Conservation (phyloP, 257 asterid species). For the Apocynum venetum region DNA sequence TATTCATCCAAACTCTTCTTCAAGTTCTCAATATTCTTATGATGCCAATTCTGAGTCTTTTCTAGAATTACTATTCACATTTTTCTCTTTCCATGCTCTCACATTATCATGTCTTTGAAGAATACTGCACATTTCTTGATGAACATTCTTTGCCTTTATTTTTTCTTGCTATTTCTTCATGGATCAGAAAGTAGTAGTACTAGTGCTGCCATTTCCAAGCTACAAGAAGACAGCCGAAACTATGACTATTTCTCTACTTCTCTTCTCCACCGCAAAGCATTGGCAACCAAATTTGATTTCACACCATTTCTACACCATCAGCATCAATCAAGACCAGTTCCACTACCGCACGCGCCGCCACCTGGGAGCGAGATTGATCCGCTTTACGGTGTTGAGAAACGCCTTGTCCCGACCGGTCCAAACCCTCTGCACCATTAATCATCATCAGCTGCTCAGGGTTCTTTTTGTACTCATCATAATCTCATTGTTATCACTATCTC, state of each 20-base stretch:
- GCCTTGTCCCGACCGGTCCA: constrained; percentile 83
- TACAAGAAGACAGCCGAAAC: too few species aligned
- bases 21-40: not conserved
- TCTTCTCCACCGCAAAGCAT: constrained; percentile 32
- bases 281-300: constrained; percentile 46
- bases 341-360: constrained; percentile 22
- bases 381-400: constrained; percentile 63
- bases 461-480: not conserved
- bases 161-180: constrained; percentile 6
- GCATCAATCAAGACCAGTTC: constrained; percentile 20
- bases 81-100: constrained; percentile 16
- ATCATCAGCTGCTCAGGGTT: not conserved
- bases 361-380: constrained; percentile 46
- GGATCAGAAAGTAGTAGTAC: constrained; percentile 1
- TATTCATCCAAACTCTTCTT: not conserved
- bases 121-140: constrained; percentile 10
- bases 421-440: constrained; percentile 80
- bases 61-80: not conserved
- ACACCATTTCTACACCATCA: constrained; percentile 38
- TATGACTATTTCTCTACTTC: too few species aligned
- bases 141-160: constrained; percentile 15
- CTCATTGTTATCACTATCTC: not conserved
- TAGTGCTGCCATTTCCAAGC: too few species aligned
- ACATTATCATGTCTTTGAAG: constrained; percentile 9
- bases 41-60: not conserved